Evolutionary conservation across 129 eudicot species (phyloP), one percentile per base, ranked within the genome.

Genomic region (Artemisia argyi): DNA sequence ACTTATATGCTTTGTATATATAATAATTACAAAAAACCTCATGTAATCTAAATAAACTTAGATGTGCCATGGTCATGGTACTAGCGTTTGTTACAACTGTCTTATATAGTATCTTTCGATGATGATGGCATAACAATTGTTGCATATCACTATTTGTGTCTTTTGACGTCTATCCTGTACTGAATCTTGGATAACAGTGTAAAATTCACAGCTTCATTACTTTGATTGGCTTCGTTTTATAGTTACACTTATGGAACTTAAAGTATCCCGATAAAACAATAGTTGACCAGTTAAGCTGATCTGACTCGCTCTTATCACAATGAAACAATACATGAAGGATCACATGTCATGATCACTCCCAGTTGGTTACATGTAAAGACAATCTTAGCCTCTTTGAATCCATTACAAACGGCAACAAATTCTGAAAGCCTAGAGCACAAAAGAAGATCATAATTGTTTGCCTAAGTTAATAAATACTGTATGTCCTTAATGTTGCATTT

Each of bases 21-120:
- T 61, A 61, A 70, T 12, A 62, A 22, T 19, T n/a, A 55, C 17
- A 16, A 56, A 52, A 28, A 63, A 1, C 69, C 42, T 39, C 76
- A 42, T 71, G 76, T 52, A 75, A 69, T 51, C 57, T 39, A 71
- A 77, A 77, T 77, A 61, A 61, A 61, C 11, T 69, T 77, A n/a
- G 20, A 0, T 54, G 1, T 8, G 15, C 57, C 57, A n/a, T 52
- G 18, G 57, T 13, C 57, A 52, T 14, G 7, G 57, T 52, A 15
- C 57, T 13, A 52, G 18, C 15, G 19, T 52, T 52, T 52, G 57
- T 52, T 39, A 39, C 46, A 7, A 39, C 10, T 39, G 46, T 32
- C 42, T 32, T 32, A 35, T 35, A 35, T 7, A 35, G 1, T 35
- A 35, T 5, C 44, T 35, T 35, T 35, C 8, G 44, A 4, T 5